Base-by-base conservation (phyloP, 371 early-diverging fungal genomes). In the Actinomucor elegans region DNA sequence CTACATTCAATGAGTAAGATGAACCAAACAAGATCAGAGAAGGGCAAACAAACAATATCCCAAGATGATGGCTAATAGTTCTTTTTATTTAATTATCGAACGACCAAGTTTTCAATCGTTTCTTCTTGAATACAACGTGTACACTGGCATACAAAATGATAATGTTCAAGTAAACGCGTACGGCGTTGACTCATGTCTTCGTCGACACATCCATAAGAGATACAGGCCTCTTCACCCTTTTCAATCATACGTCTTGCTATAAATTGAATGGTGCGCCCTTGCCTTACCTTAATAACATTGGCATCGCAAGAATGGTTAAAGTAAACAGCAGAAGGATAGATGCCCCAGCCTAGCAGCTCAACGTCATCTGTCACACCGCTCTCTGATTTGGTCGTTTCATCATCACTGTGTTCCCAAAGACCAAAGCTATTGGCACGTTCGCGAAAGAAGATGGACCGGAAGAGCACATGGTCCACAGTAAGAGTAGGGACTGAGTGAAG, bases 271-370 rank as follows among this genome's bases (percentile, higher is more conserved):
- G 63, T 42, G 4, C 82, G 70, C 0, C 60, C 73, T 8, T 59
- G 58, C 36, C 82, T 70, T 1, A 53, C 46, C 64, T 81, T 91
- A 50, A 54, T 67, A 14, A 90, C 68, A 42, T 88, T 89, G 3
- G 91, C 88, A 12, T 73, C 71, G 52, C 93, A 93, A 0, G 90
- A 77, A 60, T 91, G 92, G 58, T 93, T 91, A 64, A 91, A 93
- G 53, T 83, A 90, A 5, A 87, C 84, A 3, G 89, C 90, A 0
- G 70, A 71, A 0, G 91, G 83, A 57, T 86, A 90, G 17, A 90
- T 71, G 0, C 83, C 85, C 48, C 85, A 81, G 0, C 85, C 91
- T 5, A 85, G 44, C 5, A 79, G 64, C 42, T 85, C 87, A 10
- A 62, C 52, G 37, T 80, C 78, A 27, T 74, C 68, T 11, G 66